These are phyloP conservation scores for Lachancea waltii DNA, from an alignment of 805 yeast species.

Conservation along the genomic window DNA sequence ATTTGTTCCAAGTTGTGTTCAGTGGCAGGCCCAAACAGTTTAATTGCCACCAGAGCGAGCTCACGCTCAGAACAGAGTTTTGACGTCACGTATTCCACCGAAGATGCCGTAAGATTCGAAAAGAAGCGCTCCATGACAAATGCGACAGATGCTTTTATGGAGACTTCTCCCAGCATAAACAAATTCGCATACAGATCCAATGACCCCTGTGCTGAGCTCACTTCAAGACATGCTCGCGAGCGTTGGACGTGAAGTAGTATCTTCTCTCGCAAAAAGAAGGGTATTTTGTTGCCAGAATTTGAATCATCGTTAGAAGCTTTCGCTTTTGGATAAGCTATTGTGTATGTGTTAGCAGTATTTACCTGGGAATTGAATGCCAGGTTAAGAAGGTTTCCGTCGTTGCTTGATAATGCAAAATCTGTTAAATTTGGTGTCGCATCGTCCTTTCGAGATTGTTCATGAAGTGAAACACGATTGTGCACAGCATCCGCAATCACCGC, in stretches of 20 bases:
- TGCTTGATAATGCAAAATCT: constrained; percentile 28
- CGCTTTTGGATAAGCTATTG: constrained; percentile 6
- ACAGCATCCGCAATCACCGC: constrained; percentile 23
- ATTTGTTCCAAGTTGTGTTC: constrained; percentile 32
- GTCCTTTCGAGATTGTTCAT: constrained; percentile 21
- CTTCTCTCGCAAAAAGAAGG: constrained; percentile 30
- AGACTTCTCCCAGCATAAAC: constrained; percentile 50
- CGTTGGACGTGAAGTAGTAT: constrained; percentile 46
- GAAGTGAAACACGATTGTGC: constrained; percentile 17
- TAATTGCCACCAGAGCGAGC: constrained; percentile 28
- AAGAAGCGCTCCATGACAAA: constrained; percentile 61
- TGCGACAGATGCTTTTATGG: constrained; percentile 49
- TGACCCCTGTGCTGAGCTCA: constrained; percentile 26
- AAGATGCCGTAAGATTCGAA: constrained; percentile 44
- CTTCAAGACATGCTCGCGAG: constrained; percentile 55
- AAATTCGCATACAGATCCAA: constrained; percentile 37
- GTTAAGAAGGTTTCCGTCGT: constrained; percentile 21
- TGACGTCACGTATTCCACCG: constrained; percentile 44
- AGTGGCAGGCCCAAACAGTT: constrained; percentile 24
- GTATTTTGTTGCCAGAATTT: constrained; percentile 11
- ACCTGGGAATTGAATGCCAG: constrained; percentile 13
- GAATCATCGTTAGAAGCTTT: constrained; percentile 1
- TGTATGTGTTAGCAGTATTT: not conserved
- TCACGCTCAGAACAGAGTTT: constrained; percentile 39
- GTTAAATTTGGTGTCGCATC: constrained; percentile 19